Base-by-base conservation (phyloP, 768 basidiomycete species). In the Wakefieldia striispora region DNA sequence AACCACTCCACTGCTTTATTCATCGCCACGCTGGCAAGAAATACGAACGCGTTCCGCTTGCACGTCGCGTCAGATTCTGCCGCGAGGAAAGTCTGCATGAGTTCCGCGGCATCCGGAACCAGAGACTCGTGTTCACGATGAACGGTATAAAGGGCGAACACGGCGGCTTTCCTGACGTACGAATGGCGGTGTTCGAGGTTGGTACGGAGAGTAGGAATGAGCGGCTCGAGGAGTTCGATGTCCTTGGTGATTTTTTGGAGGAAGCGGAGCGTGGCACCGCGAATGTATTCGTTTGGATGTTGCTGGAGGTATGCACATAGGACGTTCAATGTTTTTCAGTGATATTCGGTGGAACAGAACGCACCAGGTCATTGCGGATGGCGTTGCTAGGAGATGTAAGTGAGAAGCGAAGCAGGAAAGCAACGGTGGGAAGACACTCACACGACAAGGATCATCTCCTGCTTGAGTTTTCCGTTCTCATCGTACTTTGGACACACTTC, bases 401-500 rank as follows among this genome's bases (percentile, higher is more conserved):
- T 50, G 45, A 54, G 51, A 33, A 59, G 41, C 35, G 37, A 44
- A 21, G 23, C 16, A 42, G 19, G 17, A n/a, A 31, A 57, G 48
- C 39, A 33, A 21, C 36, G 54, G 6, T 6, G 48, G 39, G 23
- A 27, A 27, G 33, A 43, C 16, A 82, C 91, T 67, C 69, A 95
- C 92, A 95, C 94, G 27, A 98, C 95, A 45, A 98, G 81, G 65
- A 97, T 98, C 95, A 98, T 98, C 75, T 99, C 95, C 72, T 98
- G 97, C 79, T 95, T 97, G 58, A 98, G 72, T 73, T 97, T 98
- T 43, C 95, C 95, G 56, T 82, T 86, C 62, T 98, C 95, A 61
- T 98, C 95, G 55, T 95, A 86, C 70, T 97, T 97, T 9, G 95
- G 95, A 71, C 95, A 98, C 19, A 98, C 88, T 73, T 98, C 91